Evolutionary conservation across 345 rosid species (phyloP).

Genomic region (Crucihimalaya himalaica): DNA sequence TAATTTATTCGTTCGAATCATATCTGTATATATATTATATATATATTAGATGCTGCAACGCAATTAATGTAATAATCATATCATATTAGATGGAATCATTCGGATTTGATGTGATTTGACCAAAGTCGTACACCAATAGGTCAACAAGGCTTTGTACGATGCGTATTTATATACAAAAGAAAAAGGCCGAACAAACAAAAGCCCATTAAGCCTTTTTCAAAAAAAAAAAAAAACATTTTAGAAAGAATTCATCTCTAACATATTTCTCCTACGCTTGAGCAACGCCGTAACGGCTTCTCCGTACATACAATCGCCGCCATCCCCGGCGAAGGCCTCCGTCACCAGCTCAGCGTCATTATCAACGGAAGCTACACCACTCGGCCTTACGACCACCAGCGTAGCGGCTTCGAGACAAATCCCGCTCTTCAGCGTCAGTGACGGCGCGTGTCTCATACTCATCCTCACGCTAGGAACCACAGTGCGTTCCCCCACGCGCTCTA

Average conservation of each 20-base stretch:
- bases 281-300: slow-evolving; percentile 42
- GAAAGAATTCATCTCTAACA: slow-evolving; percentile 44
- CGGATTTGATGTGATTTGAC: slow-evolving; percentile 25
- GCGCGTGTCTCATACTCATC: slow-evolving; percentile 48
- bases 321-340: slow-evolving; percentile 33
- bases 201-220: slow-evolving; percentile 20
- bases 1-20: slow-evolving; percentile 17
- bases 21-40: not conserved
- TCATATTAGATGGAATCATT: slow-evolving; percentile 23
- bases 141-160: slow-evolving; percentile 28
- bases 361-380: slow-evolving; percentile 24
- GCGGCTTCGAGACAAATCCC: slow-evolving; percentile 44
- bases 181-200: slow-evolving; percentile 16
- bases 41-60: not conserved
- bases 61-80: slow-evolving; percentile 24
- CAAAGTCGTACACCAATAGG: slow-evolving; percentile 23
- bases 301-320: slow-evolving; percentile 41
- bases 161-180: slow-evolving; percentile 1
- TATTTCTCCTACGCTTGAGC: slow-evolving; percentile 44
- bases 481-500: slow-evolving; percentile 39
- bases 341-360: slow-evolving; percentile 21
- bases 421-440: slow-evolving; percentile 34
- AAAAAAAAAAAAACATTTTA: not conserved
- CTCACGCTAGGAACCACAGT: slow-evolving; percentile 42
- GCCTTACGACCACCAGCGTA: slow-evolving; percentile 40